A percentile compares a stretch with the other conserved stretches of the same genome.
Evolutionary conservation across 805 yeast genomes (phyloP).

Genomic region (Jamesozyma piceae): DNA sequence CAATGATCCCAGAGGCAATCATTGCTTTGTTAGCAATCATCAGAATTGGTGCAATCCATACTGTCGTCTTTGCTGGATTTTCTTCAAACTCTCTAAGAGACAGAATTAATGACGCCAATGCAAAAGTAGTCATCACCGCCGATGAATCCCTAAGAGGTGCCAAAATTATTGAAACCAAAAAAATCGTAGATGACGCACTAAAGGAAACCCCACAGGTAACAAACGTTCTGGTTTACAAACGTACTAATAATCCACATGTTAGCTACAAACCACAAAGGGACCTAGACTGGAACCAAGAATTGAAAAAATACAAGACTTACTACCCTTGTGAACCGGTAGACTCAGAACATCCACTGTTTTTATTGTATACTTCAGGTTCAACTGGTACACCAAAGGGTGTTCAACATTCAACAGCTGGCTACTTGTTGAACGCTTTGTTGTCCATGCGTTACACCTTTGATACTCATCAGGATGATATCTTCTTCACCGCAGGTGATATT

Average conservation of each 20-base stretch:
- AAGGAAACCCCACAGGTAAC: conserved; percentile 54
- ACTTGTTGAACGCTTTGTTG: conserved; percentile 60
- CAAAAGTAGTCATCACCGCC: conserved; percentile 65
- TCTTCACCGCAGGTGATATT: conserved; percentile 83
- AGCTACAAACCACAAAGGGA: conserved; percentile 50
- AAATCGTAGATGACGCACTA: conserved; percentile 74
- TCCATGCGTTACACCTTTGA: conserved; percentile 73
- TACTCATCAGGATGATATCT: conserved; percentile 59
- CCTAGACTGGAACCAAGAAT: conserved; percentile 68
- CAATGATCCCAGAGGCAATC: conserved; percentile 78
- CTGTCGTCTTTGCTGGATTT: conserved; percentile 81
- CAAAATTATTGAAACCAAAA: conserved; percentile 68
- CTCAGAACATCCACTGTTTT: conserved; percentile 74
- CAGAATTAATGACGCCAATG: conserved; percentile 62
- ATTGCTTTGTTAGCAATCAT: conserved; percentile 68
- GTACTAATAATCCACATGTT: conserved; percentile 50
- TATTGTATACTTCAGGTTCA: conserved; percentile 78
- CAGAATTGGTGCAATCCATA: conserved; percentile 76
- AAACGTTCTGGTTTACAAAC: conserved; percentile 61
- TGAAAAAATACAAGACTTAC: conserved; percentile 56
- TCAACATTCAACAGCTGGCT: conserved; percentile 74
- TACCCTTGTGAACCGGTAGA: conserved; percentile 65
- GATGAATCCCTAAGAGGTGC: conserved; percentile 84
- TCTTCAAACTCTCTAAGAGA: conserved; percentile 63
- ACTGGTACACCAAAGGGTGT: conserved; percentile 88